A percentile compares a stretch with the other conserved stretches of the same genome.
Conservation (phyloP, 768 basidiomycete genomes). For the Serendipita sp. region DNA sequence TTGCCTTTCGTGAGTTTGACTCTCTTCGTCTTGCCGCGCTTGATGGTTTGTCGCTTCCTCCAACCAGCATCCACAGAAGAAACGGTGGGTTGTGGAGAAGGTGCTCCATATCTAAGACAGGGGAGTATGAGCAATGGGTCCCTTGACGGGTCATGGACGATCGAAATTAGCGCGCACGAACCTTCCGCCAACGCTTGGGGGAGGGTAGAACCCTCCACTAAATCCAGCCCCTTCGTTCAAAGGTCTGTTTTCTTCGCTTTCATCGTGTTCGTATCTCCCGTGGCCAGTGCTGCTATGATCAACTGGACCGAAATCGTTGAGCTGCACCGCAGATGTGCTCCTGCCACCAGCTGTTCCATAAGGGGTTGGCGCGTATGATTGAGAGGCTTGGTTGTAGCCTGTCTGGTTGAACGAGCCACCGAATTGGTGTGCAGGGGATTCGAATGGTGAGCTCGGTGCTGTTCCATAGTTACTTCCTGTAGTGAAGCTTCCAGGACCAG, state of each 20-base stretch:
- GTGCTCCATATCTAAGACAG: conserved; percentile 41
- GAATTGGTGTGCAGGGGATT: not conserved
- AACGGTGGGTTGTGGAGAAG: conserved; percentile 37
- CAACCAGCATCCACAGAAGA: conserved; percentile 28
- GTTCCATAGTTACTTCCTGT: conserved; percentile 6
- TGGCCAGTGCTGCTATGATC: conserved; percentile 1
- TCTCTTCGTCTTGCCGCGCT: conserved; percentile 84
- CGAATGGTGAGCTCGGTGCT: not conserved
- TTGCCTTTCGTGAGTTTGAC: conserved; percentile 89
- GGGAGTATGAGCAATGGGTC: not conserved
- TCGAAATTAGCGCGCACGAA: conserved; percentile 7
- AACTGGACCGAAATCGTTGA: conserved; percentile 6
- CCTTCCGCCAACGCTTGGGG: conserved; percentile 32
- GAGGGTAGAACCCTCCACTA: conserved; percentile 43
- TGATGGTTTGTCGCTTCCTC: conserved; percentile 76
- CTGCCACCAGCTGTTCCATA: not conserved
- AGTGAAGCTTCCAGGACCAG: not conserved
- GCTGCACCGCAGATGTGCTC: not conserved
- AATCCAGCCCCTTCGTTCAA: conserved; percentile 43
- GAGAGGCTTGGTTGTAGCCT: not conserved
- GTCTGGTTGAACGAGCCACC: not conserved
- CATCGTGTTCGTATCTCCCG: conserved; percentile 30
- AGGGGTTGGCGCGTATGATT: not conserved
- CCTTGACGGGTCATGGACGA: conserved; percentile 10
- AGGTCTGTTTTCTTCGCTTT: conserved; percentile 62